These are phyloP conservation scores for Phalaenopsis hybrid DNA, from an alignment of 116 monocot genomes.

Conservation along the genomic window DNA sequence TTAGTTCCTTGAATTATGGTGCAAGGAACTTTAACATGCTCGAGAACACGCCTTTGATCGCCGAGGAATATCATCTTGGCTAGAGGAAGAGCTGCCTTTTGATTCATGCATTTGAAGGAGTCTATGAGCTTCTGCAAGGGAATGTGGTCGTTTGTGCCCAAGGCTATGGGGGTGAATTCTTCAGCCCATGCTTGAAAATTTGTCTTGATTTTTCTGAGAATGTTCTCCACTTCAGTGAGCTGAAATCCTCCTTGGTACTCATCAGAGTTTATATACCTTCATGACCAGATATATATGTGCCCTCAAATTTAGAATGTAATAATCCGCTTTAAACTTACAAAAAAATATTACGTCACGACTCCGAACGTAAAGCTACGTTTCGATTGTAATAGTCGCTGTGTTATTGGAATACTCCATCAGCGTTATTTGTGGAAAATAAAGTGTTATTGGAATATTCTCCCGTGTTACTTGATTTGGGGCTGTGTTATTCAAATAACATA, in stretches of 20 bases:
- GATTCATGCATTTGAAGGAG: conserved; percentile 46
- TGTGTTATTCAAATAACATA: too few species aligned
- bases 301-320: too few species aligned
- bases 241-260: conserved; percentile 72
- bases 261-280: conserved; percentile 63
- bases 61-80: conserved; percentile 50
- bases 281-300: not conserved
- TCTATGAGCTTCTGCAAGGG: conserved; percentile 13
- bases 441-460: too few species aligned
- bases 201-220: conserved; percentile 33
- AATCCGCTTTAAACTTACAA: too few species aligned
- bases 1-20: conserved; percentile 39
- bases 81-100: conserved; percentile 33
- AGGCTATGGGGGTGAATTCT: conserved; percentile 16
- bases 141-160: conserved; percentile 18
- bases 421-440: too few species aligned
- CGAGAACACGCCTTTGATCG: conserved; percentile 37
- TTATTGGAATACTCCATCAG: too few species aligned
- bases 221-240: conserved; percentile 19
- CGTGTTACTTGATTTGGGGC: too few species aligned
- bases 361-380: too few species aligned
- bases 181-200: conserved; percentile 49
- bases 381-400: too few species aligned
- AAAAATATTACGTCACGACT: too few species aligned
- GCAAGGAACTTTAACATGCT: conserved; percentile 33